Conservation (phyloP, 2,329 filamentous ascomycete genomes). For the Thielaviopsis euricoi region DNA sequence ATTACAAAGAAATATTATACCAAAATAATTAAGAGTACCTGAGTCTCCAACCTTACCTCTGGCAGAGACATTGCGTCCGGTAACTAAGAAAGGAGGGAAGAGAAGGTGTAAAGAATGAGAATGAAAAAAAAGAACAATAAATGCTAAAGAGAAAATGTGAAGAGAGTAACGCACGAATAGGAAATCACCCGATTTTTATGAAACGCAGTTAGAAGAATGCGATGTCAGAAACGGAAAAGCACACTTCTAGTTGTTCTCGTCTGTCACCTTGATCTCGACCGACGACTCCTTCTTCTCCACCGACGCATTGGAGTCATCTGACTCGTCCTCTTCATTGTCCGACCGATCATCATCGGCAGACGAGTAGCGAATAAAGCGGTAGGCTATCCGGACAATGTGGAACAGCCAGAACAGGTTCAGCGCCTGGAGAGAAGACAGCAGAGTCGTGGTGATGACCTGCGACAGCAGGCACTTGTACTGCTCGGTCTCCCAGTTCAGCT, state of each 20-base stretch:
- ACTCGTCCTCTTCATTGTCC: conserved; percentile 48
- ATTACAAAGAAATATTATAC: conserved; percentile 5
- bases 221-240: neutral
- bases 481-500: conserved; percentile 57
- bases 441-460: conserved; percentile 47
- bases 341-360: conserved; percentile 55
- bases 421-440: conserved; percentile 53
- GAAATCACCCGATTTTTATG: neutral
- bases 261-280: conserved; percentile 11
- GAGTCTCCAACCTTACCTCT: neutral
- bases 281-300: conserved; percentile 16
- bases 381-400: conserved; percentile 59
- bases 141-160: neutral
- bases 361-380: conserved; percentile 47
- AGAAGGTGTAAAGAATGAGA: neutral
- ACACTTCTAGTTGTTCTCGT: conserved; percentile 1
- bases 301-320: conserved; percentile 21
- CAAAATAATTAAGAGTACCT: neutral
- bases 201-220: neutral
- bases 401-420: conserved; percentile 73
- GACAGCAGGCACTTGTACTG: conserved; percentile 63
- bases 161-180: neutral
- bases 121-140: neutral
- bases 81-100: neutral
- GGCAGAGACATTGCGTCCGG: neutral